Evolutionary conservation across 495 filamentous ascomycete species (phyloP), one percentile per base, ranked within the genome.

Genomic region (Trichoderma virens): DNA sequence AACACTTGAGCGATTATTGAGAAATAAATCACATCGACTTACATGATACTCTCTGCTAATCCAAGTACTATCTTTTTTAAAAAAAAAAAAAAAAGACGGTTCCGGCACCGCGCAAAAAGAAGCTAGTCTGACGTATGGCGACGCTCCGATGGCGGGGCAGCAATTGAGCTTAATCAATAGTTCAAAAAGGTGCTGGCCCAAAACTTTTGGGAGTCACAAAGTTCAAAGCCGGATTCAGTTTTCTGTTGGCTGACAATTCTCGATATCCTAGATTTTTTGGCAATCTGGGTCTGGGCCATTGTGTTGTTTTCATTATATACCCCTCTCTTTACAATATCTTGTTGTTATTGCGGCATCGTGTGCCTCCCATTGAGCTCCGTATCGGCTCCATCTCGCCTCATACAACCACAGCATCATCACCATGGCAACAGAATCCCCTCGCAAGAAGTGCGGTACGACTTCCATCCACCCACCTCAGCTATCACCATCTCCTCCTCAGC

Each of bases 391-490:
- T n/a, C 20, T 30, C 23, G 14, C 23, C 27, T 16, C 25, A 65
- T 32, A 20, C 43, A 47, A 47, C 16, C 5, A 3, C 16, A 39
- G 3, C 2, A 39, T 8, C 38, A 47, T 32, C 14, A 65, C 31
- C 61, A 75, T 77, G 75, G 75, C 79, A 63, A 71, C 76, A 66
- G 74, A 77, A 73, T 76, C 81, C 64, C 80, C 79, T 41, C 73
- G 71, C 34, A 83, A 80, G 78, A 82, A 80, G 70, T 80, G 77
- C 74, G 80, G 80, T 83, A 74, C 63, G 78, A 69, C 30, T 54
- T 60, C 41, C 31, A 35, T 4, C 4, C 16, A 41, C 60, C 13
- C 62, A 34, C 39, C 34, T 45, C 28, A n/a, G 43, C 5, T 51
- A 45, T 45, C 61, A 1, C n/a, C 35, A 14, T 45, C 41, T 63